These are phyloP conservation scores for Candida boleticola DNA, from an alignment of 805 yeast genomes.

Conservation along the genomic window DNA sequence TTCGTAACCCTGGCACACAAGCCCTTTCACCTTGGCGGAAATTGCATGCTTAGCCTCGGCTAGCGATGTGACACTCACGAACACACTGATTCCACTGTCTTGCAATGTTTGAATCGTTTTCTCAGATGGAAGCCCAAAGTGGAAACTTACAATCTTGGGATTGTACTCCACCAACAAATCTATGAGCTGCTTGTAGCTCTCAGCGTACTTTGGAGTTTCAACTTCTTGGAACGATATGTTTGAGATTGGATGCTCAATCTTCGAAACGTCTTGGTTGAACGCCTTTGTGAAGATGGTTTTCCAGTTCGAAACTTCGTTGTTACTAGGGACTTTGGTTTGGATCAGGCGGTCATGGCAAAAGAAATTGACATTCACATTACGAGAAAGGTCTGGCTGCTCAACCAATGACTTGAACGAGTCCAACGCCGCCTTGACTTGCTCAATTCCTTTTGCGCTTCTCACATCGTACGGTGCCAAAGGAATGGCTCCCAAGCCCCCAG, in stretches of 20 bases:
- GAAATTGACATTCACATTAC: conserved; percentile 44
- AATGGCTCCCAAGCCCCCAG: conserved; percentile 54
- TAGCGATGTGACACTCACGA: conserved; percentile 47
- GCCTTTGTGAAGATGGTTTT: conserved; percentile 12
- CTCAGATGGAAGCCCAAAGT: conserved; percentile 47
- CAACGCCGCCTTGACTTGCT: conserved; percentile 10
- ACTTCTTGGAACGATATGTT: conserved; percentile 29
- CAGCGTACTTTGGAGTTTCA: conserved; percentile 13
- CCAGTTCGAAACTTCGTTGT: conserved; percentile 22
- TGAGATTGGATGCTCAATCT: conserved; percentile 16
- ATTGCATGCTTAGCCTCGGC: conserved; percentile 37
- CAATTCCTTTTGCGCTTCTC: conserved; percentile 13
- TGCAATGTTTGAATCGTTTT: conserved; percentile 32
- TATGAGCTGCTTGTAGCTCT: conserved; percentile 15
- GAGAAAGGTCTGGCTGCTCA: conserved; percentile 5
- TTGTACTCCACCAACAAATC: conserved; percentile 13
- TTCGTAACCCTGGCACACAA: conserved; percentile 56
- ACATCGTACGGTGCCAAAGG: conserved; percentile 36
- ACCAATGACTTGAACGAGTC: conserved; percentile 15
- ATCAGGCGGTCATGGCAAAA: conserved; percentile 38
- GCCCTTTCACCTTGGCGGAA: conserved; percentile 42
- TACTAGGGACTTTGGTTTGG: conserved; percentile 11
- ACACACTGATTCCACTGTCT: conserved; percentile 35
- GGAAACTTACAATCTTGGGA: conserved; percentile 53
- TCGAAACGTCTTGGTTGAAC: conserved; percentile 4